A percentile compares a stretch with the other conserved stretches of the same genome.
These are phyloP conservation scores for Urochloa ruziziensis DNA, from an alignment of 176 grass and related monocot genomes.

Conservation along the genomic window DNA sequence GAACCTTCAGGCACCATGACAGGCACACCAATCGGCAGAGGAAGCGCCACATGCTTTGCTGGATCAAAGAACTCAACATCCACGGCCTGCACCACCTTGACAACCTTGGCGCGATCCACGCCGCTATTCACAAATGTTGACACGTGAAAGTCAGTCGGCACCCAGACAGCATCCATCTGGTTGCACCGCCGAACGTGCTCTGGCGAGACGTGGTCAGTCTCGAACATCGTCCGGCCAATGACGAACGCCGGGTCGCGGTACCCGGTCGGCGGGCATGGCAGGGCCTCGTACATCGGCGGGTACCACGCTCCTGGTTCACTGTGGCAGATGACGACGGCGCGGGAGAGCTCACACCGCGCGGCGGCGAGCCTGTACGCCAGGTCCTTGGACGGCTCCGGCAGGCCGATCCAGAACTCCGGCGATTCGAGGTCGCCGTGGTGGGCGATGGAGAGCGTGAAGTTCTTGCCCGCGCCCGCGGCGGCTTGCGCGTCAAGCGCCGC, in stretches of 20 bases:
- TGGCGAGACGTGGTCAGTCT: slow-evolving; percentile 57
- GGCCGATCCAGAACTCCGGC: slow-evolving; percentile 59
- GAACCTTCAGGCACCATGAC: slow-evolving; percentile 27
- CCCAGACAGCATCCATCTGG: slow-evolving; percentile 69
- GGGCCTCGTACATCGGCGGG: slow-evolving; percentile 58
- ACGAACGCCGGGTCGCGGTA: slow-evolving; percentile 53
- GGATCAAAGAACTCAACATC: slow-evolving; percentile 71
- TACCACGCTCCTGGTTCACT: slow-evolving; percentile 75
- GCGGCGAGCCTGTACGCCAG: slow-evolving; percentile 47
- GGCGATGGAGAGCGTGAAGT: slow-evolving; percentile 45
- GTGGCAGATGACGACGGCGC: slow-evolving; percentile 64
- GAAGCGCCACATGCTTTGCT: slow-evolving; percentile 28
- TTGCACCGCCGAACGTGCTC: slow-evolving; percentile 69
- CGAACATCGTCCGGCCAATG: slow-evolving; percentile 75
- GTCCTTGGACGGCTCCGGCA: slow-evolving; percentile 50
- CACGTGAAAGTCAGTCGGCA: slow-evolving; percentile 67
- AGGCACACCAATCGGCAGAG: slow-evolving; percentile 33
- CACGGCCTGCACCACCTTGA: slow-evolving; percentile 66
- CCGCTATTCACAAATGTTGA: slow-evolving; percentile 51
- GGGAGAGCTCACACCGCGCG: slow-evolving; percentile 32
- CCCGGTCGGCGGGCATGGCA: slow-evolving; percentile 57
- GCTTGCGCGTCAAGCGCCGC: slow-evolving; percentile 20
- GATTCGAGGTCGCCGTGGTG: slow-evolving; percentile 69
- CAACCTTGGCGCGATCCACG: slow-evolving; percentile 49
- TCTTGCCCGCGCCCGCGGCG: not conserved